Evolutionary conservation across 1,139 yeast species (phyloP).

Genomic region (Suhomyces anneliseae): DNA sequence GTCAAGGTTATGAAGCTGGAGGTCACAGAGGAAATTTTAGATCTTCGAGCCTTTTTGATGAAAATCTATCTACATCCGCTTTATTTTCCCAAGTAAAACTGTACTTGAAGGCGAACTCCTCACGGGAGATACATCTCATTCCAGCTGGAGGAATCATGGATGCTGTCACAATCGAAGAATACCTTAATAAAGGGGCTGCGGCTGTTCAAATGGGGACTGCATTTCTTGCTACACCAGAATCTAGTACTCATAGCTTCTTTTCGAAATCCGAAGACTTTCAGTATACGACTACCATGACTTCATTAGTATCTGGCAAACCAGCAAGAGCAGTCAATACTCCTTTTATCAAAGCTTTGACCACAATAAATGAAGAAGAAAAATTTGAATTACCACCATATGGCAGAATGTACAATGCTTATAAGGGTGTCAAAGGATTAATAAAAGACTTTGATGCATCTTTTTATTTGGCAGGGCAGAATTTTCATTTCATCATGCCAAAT

Average conservation of each 20-base stretch:
- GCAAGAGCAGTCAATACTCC: slow-evolving; percentile 40
- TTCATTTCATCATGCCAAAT: slow-evolving; percentile 17
- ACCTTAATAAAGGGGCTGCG: slow-evolving; percentile 39
- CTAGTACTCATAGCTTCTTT: slow-evolving; percentile 23
- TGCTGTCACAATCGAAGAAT: slow-evolving; percentile 23
- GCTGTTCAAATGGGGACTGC: slow-evolving; percentile 51
- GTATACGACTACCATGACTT: slow-evolving; percentile 32
- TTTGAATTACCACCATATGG: slow-evolving; percentile 38
- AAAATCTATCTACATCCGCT: slow-evolving; percentile 33
- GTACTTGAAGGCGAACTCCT: slow-evolving; percentile 14
- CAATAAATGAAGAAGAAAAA: background rate
- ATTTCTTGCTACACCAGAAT: slow-evolving; percentile 39
- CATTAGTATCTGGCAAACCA: slow-evolving; percentile 37
- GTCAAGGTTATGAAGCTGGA: slow-evolving; percentile 57
- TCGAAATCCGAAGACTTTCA: slow-evolving; percentile 3
- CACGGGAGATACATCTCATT: slow-evolving; percentile 26
- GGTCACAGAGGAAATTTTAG: slow-evolving; percentile 53
- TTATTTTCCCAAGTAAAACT: slow-evolving; percentile 28
- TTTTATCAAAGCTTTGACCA: slow-evolving; percentile 21
- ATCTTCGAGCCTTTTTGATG: slow-evolving; percentile 26
- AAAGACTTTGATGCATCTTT: slow-evolving; percentile 26
- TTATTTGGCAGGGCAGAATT: slow-evolving; percentile 37
- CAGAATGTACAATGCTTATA: slow-evolving; percentile 35
- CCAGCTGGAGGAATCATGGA: slow-evolving; percentile 51
- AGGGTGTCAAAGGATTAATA: slow-evolving; percentile 18